Percentiles rank a stretch among this genome's conserved stretches.
phyloP scores from a whole-genome alignment of 2,329 filamentous ascomycete species.

The Fusarium devonianum region DNA sequence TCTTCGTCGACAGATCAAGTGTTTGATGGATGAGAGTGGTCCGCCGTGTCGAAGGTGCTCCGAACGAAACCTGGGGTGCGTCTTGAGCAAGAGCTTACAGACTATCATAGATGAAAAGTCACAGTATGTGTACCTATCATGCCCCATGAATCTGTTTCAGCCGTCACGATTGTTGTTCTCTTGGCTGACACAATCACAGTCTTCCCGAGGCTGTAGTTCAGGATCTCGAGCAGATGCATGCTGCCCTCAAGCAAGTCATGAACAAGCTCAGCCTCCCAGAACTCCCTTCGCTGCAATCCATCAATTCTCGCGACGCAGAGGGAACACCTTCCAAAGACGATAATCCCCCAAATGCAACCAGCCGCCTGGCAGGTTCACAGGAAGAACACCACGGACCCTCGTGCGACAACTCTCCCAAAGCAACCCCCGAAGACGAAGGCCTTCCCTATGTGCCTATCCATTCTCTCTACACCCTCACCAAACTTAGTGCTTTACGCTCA shows the following conservation, averaged over 20 bases:
- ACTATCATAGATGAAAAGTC: slow-evolving; percentile 52
- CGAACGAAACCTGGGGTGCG: slow-evolving; percentile 48
- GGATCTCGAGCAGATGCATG: slow-evolving; percentile 39
- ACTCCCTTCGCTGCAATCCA: slow-evolving; percentile 32
- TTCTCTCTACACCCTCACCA: slow-evolving; percentile 50
- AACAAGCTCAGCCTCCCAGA: slow-evolving; percentile 38
- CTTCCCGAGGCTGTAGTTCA: slow-evolving; percentile 34
- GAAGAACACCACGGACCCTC: slow-evolving; percentile 37
- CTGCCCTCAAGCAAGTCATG: slow-evolving; percentile 37
- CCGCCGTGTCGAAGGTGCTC: slow-evolving; percentile 50
- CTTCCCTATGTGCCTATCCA: slow-evolving; percentile 50
- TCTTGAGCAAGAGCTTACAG: slow-evolving; percentile 52
- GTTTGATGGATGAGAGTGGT: slow-evolving; percentile 50
- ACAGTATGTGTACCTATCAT: slow-evolving; percentile 38
- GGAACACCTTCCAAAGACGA: slow-evolving; percentile 38
- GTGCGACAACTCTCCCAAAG: slow-evolving; percentile 42
- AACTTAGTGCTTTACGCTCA: slow-evolving; percentile 47
- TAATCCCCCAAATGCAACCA: not conserved
- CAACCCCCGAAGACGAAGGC: slow-evolving; percentile 45
- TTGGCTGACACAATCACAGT: not conserved
- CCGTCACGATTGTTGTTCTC: no score
- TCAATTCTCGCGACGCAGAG: slow-evolving; percentile 32
- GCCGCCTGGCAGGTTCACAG: slow-evolving; percentile 19
- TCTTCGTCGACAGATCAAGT: slow-evolving; percentile 46
- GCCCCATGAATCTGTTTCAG: not conserved